Base-by-base conservation (phyloP, 2,329 filamentous ascomycete genomes). In the Orbilia brochopaga region DNA sequence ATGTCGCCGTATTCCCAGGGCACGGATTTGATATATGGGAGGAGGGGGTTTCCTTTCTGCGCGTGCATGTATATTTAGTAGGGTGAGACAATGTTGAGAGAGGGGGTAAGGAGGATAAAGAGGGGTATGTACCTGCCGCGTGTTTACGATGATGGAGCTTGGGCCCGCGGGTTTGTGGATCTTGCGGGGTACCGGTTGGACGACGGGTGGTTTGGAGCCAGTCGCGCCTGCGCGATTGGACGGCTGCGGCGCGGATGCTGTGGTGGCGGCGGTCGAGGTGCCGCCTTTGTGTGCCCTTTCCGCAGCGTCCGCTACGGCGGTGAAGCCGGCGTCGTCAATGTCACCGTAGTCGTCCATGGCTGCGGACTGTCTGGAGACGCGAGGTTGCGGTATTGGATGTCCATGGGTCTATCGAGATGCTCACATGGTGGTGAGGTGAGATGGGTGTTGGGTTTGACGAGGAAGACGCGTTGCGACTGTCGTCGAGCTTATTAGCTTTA, bases 1-100 rank as follows among this genome's bases (percentile, higher is more conserved):
- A 96, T 96, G 77, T 97, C 93, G 73, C 91, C 92, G 80, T 96
- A 97, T 80, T 99, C 94, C 94, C 94, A 99, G 0, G 92, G 86
- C 67, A 95, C 84, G 0, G 89, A 88, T 70, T 89, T 88, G 76
- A 99, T 86, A 79, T 88, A 87, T 60, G 90, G 89, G 30, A 99
- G 82, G 55, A 97, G 90, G 0, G 94, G 94, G 77, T 99, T 99
- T 73, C 93, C 94, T 80, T 96, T 95, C 79, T 99, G 92, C 15
- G 30, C 53, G 57, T 51, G 24, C 52, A 17, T 61, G 51, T 15
- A 32, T 55, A 44, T 19, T 6, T 58, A 35, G 32, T 46, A 27
- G 17, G 35, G 15, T 23, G 27, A 5, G 46, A 27, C n/a, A 15
- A 24, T 54, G n/a, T 55, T 32, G 52, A 57, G 46, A 44, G 37